These are phyloP conservation scores for Pythium pyrilobum DNA, from an alignment of 352 stramenopile genomes.

Conservation along the genomic window DNA sequence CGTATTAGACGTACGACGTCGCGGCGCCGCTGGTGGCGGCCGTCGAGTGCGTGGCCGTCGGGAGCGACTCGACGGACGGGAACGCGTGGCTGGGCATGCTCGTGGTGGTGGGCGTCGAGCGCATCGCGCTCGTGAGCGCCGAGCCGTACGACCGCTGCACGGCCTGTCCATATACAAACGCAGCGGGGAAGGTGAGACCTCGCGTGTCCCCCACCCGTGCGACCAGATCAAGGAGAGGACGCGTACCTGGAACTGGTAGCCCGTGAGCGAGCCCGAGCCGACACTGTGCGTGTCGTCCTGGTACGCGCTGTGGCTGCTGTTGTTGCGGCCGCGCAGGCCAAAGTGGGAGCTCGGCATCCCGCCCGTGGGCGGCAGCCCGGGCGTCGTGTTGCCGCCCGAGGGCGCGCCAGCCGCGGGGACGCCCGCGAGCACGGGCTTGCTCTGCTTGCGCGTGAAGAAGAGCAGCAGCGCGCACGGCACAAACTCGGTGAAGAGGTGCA, in stretches of 20 bases:
- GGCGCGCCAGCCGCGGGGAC: conserved; percentile 17
- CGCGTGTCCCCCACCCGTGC: too few relatives aligned
- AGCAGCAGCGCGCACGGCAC: conserved; percentile 59
- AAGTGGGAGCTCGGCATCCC: conserved; percentile 25
- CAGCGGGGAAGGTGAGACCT: not conserved
- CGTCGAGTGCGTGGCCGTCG: not conserved
- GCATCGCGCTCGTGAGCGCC: conserved; percentile 8
- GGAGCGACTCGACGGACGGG: conserved; percentile 1
- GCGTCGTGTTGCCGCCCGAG: conserved; percentile 24
- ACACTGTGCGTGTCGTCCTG: conserved; percentile 35
- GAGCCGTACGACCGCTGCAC: conserved; percentile 19
- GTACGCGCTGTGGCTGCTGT: conserved; percentile 31
- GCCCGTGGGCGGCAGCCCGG: conserved; percentile 4
- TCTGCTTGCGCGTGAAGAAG: conserved; percentile 55
- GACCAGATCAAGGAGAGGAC: not conserved
- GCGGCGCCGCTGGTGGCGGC: not conserved
- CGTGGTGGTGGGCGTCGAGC: not conserved
- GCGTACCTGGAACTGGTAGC: conserved; percentile 61
- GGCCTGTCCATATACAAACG: not conserved
- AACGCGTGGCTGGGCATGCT: not conserved
- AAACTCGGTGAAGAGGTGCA: conserved; percentile 75
- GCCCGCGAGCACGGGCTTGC: conserved; percentile 16
- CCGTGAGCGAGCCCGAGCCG: conserved; percentile 43
- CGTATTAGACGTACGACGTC: conserved; percentile 17
- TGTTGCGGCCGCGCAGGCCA: conserved; percentile 29